Base-by-base conservation (phyloP, 257 asterid genomes). In the Solanum etuberosum region DNA sequence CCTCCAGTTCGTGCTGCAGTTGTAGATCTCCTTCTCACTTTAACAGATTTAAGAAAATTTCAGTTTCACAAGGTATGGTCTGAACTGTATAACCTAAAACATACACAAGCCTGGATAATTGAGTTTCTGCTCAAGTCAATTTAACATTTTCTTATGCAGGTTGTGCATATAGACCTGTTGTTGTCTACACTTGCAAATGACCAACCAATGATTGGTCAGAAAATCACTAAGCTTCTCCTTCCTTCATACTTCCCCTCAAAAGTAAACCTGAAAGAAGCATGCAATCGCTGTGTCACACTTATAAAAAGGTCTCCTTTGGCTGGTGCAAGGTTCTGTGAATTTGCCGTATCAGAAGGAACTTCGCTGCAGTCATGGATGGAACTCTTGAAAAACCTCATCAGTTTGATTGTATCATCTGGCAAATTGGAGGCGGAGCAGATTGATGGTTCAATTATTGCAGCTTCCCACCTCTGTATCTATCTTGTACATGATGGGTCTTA, bases 301-400 rank as follows among this genome's bases (percentile, higher is more conserved):
- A 91, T 95, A 85, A 95, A 89, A 91, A 95, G 99, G 91, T 94
- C 94, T 83, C 98, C 99, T 20, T 51, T 68, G 25, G 99, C 98
- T 59, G 99, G 99, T 86, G 96, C 99, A 82, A 93, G 96, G 88
- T 95, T 97, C 88, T 96, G 99, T 89, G 98, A 97, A 91, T 95
- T 93, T 90, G 96, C 92, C 38, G 94, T 93, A 87, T 90, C 92
- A 73, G 98, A 92, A 92, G 98, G 98, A 91, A 95, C 93, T 57
- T 93, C 99, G 51, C 89, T 88, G 82, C 90, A 86, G 89, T 93
- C 94, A 71, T 95, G 94, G 82, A 83, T 91, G 94, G 91, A 92
- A 83, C 98, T 97, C 83, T 90, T 96, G 65, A 90, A 92, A 88
- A 89, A 74, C 88, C 86, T 97, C 80, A 93, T 93, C 86, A 91